Conservation (phyloP, 352 stramenopile species). For the Phytophthora lateralis region DNA sequence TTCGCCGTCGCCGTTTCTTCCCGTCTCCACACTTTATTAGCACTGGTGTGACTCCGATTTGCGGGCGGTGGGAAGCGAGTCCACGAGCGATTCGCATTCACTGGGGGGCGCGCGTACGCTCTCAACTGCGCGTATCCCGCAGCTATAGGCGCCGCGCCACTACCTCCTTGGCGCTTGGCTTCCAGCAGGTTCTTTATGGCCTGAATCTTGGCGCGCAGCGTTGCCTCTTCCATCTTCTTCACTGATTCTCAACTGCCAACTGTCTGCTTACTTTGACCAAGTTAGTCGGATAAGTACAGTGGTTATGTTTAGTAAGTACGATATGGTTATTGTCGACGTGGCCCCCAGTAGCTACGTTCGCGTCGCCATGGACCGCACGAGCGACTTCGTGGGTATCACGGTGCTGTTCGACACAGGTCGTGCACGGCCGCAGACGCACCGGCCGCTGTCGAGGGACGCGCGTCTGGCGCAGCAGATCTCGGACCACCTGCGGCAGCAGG, state of each 20-base stretch:
- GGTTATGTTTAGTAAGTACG: constrained; percentile 7
- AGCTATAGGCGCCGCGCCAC: neutral
- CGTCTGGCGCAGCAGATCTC: constrained; percentile 79
- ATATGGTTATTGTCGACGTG: neutral
- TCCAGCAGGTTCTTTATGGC: constrained; percentile 82
- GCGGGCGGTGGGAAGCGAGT: constrained; percentile 25
- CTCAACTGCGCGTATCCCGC: constrained; percentile 6
- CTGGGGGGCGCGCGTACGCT: constrained; percentile 11
- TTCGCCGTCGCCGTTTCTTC: constrained; percentile 9
- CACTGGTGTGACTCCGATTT: constrained; percentile 30
- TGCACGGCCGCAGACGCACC: constrained; percentile 50
- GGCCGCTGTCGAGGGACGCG: constrained; percentile 74
- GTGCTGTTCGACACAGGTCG: constrained; percentile 82
- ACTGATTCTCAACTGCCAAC: constrained; percentile 23
- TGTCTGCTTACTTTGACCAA: constrained; percentile 1
- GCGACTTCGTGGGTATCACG: constrained; percentile 85
- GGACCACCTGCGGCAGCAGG: constrained; percentile 81
- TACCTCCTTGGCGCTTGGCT: constrained; percentile 36
- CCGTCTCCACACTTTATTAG: constrained; percentile 67
- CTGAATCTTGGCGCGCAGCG: constrained; percentile 82
- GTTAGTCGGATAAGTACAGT: neutral
- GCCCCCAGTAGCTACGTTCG: neutral
- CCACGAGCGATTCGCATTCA: constrained; percentile 49
- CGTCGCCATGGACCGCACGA: constrained; percentile 66
- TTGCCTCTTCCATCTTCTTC: constrained; percentile 64